phyloP scores from a whole-genome alignment of 2,329 filamentous ascomycete species.

The Cadophora gregata region DNA sequence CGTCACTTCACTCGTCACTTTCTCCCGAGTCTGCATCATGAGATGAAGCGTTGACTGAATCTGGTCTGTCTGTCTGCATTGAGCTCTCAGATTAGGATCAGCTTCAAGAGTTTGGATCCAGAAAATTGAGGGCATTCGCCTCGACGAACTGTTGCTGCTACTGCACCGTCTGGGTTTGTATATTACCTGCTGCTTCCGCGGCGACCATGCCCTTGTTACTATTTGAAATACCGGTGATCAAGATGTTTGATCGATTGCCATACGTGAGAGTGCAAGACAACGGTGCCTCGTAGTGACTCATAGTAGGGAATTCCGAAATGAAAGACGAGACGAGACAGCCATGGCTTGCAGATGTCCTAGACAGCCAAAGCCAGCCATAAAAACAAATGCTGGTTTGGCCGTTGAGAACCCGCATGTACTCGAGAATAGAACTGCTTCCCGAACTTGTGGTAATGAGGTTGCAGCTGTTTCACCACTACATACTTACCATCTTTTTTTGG shows the following conservation, averaged over 20 bases:
- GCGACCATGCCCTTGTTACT: neutral
- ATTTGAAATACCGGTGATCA: neutral
- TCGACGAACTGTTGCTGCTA: neutral
- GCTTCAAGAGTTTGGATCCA: neutral
- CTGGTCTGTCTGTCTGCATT: neutral
- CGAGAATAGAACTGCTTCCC: neutral
- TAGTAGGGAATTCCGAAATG: neutral
- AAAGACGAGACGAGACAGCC: neutral
- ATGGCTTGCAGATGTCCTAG: neutral
- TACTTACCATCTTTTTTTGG: neutral
- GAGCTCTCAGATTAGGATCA: neutral
- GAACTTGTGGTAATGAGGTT: neutral
- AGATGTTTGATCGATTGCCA: neutral
- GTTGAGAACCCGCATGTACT: neutral
- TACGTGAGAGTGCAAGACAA: neutral
- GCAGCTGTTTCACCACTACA: neutral
- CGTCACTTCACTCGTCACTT: neutral
- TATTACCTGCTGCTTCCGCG: neutral
- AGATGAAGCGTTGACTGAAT: too few species aligned
- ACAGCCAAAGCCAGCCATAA: neutral
- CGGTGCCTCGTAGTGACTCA: neutral
- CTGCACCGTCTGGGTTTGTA: neutral
- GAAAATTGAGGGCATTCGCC: neutral
- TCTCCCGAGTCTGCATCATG: constrained; percentile 4
- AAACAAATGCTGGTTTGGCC: neutral